These are phyloP conservation scores for Penicillium polonicum DNA, from an alignment of 2,329 filamentous ascomycete species.

Conservation along the genomic window DNA sequence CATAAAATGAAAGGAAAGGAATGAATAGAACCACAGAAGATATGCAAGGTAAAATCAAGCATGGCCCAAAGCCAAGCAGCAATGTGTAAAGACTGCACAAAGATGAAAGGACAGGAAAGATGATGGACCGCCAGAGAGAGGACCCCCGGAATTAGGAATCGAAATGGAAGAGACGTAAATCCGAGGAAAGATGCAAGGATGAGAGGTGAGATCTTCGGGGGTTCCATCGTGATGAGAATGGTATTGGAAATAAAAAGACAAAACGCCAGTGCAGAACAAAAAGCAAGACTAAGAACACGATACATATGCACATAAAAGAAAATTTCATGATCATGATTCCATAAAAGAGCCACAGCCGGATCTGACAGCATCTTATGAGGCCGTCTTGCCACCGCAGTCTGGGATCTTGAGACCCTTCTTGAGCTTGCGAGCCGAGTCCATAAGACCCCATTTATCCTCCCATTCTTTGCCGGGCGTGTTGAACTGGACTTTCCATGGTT, in stretches of 20 bases:
- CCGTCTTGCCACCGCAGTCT: conserved; percentile 74
- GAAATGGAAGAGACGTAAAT: background rate
- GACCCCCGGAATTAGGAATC: background rate
- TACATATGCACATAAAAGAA: conserved; percentile 5
- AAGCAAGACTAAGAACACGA: background rate
- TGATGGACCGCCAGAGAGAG: background rate
- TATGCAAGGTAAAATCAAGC: background rate
- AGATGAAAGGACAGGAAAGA: background rate
- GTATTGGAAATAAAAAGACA: background rate
- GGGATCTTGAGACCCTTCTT: conserved; percentile 84
- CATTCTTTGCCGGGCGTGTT: conserved; percentile 69
- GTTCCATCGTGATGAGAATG: background rate
- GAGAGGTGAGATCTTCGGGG: background rate
- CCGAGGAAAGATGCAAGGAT: background rate
- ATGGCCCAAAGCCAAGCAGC: background rate
- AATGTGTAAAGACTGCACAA: background rate
- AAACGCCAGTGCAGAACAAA: background rate
- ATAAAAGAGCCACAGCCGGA: conserved; percentile 7
- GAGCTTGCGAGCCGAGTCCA: conserved; percentile 80
- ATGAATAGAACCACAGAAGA: background rate
- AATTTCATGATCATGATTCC: conserved; percentile 23
- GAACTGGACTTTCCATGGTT: conserved; percentile 85
- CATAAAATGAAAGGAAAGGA: background rate
- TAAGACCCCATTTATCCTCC: conserved; percentile 94
- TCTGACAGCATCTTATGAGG: conserved; percentile 35